Percentiles rank a stretch among this genome's conserved stretches.
Conservation (phyloP, 148 eudicot species). For the Chenopodium berlandieri region DNA sequence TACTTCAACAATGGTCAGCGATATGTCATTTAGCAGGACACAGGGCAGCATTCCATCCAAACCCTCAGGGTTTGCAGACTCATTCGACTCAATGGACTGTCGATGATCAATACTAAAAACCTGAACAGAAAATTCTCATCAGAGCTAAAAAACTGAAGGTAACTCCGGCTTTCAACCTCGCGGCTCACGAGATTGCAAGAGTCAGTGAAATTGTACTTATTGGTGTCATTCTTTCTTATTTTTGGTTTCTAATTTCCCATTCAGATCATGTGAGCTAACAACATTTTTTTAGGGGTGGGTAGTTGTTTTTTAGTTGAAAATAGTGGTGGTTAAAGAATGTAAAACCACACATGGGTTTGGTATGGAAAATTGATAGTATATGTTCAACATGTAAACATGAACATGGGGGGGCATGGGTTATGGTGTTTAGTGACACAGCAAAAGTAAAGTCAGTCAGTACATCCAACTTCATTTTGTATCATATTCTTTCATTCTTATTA, state of each 20-base stretch:
- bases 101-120: constrained; percentile 24
- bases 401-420: constrained; percentile 21
- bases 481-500: constrained; percentile 25
- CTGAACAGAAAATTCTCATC: not conserved
- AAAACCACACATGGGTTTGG: constrained; percentile 41
- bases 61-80: constrained; percentile 56
- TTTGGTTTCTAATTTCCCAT: constrained; percentile 4
- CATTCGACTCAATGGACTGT: constrained; percentile 48
- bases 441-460: constrained; percentile 7
- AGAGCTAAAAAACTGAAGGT: not conserved
- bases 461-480: constrained; percentile 22
- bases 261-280: constrained; percentile 15
- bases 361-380: constrained; percentile 14
- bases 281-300: not conserved
- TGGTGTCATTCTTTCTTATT: not conserved
- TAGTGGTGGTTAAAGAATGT: constrained; percentile 23
- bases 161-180: not conserved
- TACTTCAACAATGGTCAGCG: constrained; percentile 40
- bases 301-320: constrained; percentile 21
- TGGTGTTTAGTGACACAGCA: not conserved
- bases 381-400: constrained; percentile 31
- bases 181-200: constrained; percentile 16
- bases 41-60: constrained; percentile 49
- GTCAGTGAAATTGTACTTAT: constrained; percentile 17
- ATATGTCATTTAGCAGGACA: constrained; percentile 39